Evolutionary conservation across 1,284 basidiomycete genomes (phyloP), one percentile per base, ranked within the genome.

Genomic region (Vanrija sp.): DNA sequence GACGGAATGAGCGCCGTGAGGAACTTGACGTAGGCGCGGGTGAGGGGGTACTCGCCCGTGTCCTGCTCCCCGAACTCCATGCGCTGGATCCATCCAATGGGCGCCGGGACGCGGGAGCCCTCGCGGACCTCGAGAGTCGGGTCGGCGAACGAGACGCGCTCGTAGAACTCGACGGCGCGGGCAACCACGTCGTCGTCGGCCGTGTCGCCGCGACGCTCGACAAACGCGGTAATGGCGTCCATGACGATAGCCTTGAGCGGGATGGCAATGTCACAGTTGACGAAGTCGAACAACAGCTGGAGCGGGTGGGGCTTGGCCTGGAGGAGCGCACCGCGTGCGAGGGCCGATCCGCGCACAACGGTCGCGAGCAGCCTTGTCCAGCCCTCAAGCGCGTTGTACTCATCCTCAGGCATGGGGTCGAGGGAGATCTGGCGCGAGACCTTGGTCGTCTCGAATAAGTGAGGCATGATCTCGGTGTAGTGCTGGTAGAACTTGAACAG

Each of bases 191-290:
- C 82, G 20, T 88, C 89, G 4, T 83, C 78, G 1, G 57, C 54
- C 6, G 77, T 68, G 5, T 88, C 87, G 0, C 84, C 86, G 15
- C 85, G 87, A 18, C 87, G 84, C 47, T 83, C 79, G 63, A 87
- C 89, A 76, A 98, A 97, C 0, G 91, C 86, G 0, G 89, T 82
- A 6, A 96, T 79, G 0, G 90, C 85, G 36, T 90, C 84, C 55
- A 97, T 86, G 1, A 96, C 78, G 1, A 86, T 84, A 0, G 91
- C 92, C 67, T 97, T 97, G 51, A 98, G 81, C 66, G 97, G 92
- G 18, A 95, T 79, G 0, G 90, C 88, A 18, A 93, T 82, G 10
- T 86, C 83, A 8, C 89, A 80, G 23, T 88, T 89, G 58, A 90
- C 81, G 38, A 93, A 82, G 4, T 85, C 84, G 41, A 93, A 82